Evolutionary conservation across 2,329 filamentous ascomycete species (phyloP), one percentile per base, ranked within the genome.

Genomic region (Botrytis fragariae): DNA sequence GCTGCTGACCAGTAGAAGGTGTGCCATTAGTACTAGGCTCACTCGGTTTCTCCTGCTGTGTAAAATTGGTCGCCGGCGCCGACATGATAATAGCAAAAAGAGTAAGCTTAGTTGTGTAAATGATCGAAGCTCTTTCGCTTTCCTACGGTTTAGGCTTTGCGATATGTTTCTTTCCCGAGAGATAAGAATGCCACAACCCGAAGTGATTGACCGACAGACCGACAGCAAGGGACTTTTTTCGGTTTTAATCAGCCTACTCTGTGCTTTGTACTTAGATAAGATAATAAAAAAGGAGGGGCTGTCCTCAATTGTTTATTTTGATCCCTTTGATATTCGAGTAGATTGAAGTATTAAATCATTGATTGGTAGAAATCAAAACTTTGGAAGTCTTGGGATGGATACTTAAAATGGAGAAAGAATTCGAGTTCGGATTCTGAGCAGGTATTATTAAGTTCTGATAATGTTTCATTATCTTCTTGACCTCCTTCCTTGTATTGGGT

Each of bases 61-160:
- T 72, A 72, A 67, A 67, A 42, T 44, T 67, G 9, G 61, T 54
- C n/a, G 59, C 54, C 16, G 67, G 37, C 67, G 70, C 45, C 37
- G 70, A 72, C 70, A 72, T 72, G 14, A 54, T 68, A 59, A 70
- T 32, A 57, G 48, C 16, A 57, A 29, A 29, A 61, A 65, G 67
- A 68, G 22, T 57, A 69, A 67, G 69, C 69, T 72, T 37, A 72
- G 75, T 76, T 63, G 45, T 71, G 45, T 60, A 65, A 54, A 72
- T 59, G 71, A 71, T 74, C 63, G 54, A 60, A 73, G 72, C 63
- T 63, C 69, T 18, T 68, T 72, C 70, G 70, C 45, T 72, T 72
- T 72, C 70, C 70, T 32, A 69, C 76, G 76, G 75, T 69, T 77
- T 77, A 77, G 75, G 74, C 73, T 71, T 57, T 64, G 57, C 60